Base-by-base conservation (phyloP, 2,329 filamentous ascomycete species). In the Cercospora citrullina region DNA sequence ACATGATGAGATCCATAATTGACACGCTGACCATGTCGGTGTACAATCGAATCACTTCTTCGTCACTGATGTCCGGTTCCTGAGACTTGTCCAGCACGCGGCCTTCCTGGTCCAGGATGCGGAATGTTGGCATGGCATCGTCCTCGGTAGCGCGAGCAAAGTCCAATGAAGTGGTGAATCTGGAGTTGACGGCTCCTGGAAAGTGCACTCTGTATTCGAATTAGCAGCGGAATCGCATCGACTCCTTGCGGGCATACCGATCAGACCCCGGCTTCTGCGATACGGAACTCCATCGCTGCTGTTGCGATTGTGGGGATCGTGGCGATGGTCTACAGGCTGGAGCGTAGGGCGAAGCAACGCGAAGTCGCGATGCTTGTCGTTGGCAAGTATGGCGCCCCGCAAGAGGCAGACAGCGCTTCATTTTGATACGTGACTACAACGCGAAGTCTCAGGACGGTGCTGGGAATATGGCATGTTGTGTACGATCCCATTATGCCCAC, bases 1-100 rank as follows among this genome's bases (percentile, higher is more conserved):
- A 97, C 94, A 98, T 98, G 78, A 98, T 91, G 65, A 96, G 80
- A 77, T 99, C 95, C 93, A 99, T 95, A 73, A 98, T 91, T 65
- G 91, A 89, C 65, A 90, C 87, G 30, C 83, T 85, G 67, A 90
- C 79, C 88, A 90, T 90, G 74, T 89, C 87, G 71, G 83, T 86
- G 75, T 90, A 90, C 80, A 87, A 84, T 5, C 79, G 82, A 51
- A 89, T 69, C 0, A 87, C 81, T 68, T 95, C 89, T 63, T 86
- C 84, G 67, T 87, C 81, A 48, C 85, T 84, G 1, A 95, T 87
- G 75, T 94, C 81, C 0, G 89, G 87, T 62, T 85, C 83, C 75
- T 91, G 89, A 12, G 85, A 84, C 60, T 87, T 85, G 80, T 97
- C 93, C 18, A 98, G 89, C 45, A 97, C 87, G 33, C 86, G 84